Percentiles rank a stretch among this genome's conserved stretches.
phyloP scores from a whole-genome alignment of 2,329 filamentous ascomycete genomes.

The Fusarium secorum region DNA sequence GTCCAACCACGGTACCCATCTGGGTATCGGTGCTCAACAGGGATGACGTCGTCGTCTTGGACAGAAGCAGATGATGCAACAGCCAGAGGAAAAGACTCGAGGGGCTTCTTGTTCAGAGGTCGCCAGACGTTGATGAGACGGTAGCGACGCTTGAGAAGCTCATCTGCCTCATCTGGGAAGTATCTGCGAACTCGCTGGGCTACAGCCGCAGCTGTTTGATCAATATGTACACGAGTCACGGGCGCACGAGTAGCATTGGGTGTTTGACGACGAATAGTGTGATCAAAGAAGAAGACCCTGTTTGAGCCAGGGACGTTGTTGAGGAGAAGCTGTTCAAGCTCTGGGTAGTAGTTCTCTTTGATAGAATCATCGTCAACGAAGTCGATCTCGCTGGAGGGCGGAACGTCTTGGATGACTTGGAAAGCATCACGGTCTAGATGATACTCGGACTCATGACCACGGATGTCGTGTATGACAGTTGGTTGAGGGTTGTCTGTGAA shows the following conservation, averaged over 20 bases:
- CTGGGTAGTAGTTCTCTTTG: slow-evolving; percentile 79
- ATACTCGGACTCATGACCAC: slow-evolving; percentile 72
- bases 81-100: slow-evolving; percentile 72
- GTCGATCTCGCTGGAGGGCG: slow-evolving; percentile 57
- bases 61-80: slow-evolving; percentile 72
- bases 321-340: slow-evolving; percentile 77
- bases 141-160: slow-evolving; percentile 72
- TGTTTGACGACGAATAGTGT: slow-evolving; percentile 78
- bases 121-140: slow-evolving; percentile 91
- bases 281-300: slow-evolving; percentile 80
- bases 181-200: slow-evolving; percentile 73
- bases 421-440: slow-evolving; percentile 79
- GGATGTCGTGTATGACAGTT: slow-evolving; percentile 74
- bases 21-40: slow-evolving; percentile 75
- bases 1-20: slow-evolving; percentile 75
- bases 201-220: slow-evolving; percentile 76
- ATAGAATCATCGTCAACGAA: slow-evolving; percentile 77
- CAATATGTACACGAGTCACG: slow-evolving; percentile 79
- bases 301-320: slow-evolving; percentile 70
- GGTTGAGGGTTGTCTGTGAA: slow-evolving; percentile 59
- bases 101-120: slow-evolving; percentile 64
- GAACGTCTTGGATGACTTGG: slow-evolving; percentile 65
- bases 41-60: slow-evolving; percentile 69
- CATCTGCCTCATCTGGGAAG: slow-evolving; percentile 71
- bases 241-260: slow-evolving; percentile 70